phyloP scores from a whole-genome alignment of 805 yeast species.

The Metschnikowia aberdeeniae region DNA sequence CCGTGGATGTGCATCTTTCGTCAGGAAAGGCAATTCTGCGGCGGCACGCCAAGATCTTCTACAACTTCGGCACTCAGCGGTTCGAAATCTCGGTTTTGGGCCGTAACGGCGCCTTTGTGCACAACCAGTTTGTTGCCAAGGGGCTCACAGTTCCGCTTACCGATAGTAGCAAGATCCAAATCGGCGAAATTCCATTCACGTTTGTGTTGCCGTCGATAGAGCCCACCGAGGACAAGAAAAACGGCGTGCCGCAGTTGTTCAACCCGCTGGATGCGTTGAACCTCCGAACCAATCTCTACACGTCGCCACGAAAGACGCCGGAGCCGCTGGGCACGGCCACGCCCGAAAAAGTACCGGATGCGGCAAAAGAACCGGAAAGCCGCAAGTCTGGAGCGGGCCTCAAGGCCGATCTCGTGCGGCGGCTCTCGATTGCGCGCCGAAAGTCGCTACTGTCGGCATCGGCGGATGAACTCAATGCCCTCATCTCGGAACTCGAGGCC shows the following conservation, averaged over 20 bases:
- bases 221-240: constrained; percentile 28
- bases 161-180: constrained; percentile 82
- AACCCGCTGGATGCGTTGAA: constrained; percentile 63
- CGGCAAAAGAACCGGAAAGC: constrained; percentile 3
- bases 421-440: constrained; percentile 35
- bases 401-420: constrained; percentile 18
- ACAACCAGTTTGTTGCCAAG: constrained; percentile 81
- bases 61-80: constrained; percentile 92
- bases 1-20: constrained; percentile 90
- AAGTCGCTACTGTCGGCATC: constrained; percentile 37
- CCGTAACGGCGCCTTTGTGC: constrained; percentile 95
- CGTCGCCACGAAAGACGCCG: constrained; percentile 17
- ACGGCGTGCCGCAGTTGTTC: constrained; percentile 32
- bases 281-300: constrained; percentile 47
- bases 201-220: constrained; percentile 79
- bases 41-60: constrained; percentile 91
- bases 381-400: constrained; percentile 1
- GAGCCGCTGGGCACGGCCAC: background rate
- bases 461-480: constrained; percentile 36
- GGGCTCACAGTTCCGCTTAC: constrained; percentile 86
- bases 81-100: constrained; percentile 91
- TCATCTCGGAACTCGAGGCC: constrained; percentile 35
- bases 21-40: constrained; percentile 90
- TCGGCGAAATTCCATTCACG: constrained; percentile 86
- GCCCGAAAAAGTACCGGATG: background rate